A percentile compares a stretch with the other conserved stretches of the same genome.
phyloP scores from a whole-genome alignment of 2,329 filamentous ascomycete species.

The Monilinia polystroma region DNA sequence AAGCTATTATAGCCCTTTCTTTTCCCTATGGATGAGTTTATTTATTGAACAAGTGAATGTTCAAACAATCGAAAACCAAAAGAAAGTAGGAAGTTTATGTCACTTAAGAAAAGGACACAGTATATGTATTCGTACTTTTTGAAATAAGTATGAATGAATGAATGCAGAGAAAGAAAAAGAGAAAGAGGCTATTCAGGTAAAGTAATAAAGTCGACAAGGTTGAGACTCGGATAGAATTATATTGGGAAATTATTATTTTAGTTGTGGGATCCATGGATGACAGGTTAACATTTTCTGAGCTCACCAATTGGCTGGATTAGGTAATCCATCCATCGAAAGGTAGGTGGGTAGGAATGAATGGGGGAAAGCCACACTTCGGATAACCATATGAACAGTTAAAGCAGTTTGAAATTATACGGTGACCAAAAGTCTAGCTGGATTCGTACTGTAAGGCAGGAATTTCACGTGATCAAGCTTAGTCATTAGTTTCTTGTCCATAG shows the following conservation, averaged over 20 bases:
- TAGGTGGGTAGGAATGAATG: background rate
- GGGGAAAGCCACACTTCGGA: background rate
- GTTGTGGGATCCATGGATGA: conserved; percentile 15
- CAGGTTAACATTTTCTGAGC: conserved; percentile 12
- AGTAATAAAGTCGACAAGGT: conserved; percentile 1
- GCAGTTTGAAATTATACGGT: background rate
- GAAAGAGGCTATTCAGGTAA: conserved; percentile 1
- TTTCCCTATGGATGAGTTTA: background rate
- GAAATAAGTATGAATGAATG: conserved; percentile 3
- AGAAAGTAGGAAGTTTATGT: background rate
- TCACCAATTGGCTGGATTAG: conserved; percentile 2
- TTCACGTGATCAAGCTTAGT: too few species aligned
- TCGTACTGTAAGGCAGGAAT: too few species aligned
- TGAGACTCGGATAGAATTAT: conserved; percentile 1
- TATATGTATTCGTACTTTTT: background rate
- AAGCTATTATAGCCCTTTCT: background rate
- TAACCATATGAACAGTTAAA: background rate
- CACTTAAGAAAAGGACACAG: conserved; percentile 5
- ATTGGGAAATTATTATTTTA: conserved; percentile 7
- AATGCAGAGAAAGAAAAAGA: background rate
- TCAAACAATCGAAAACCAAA: conserved; percentile 15
- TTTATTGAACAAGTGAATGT: conserved; percentile 11
- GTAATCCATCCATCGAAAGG: background rate
- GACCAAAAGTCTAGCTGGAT: background rate
- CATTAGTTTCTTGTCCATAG: too few species aligned